Percentiles rank a stretch among this genome's conserved stretches.
phyloP scores from a whole-genome alignment of 192 early-diverging fungal species.

The Martensiomyces pterosporus region DNA sequence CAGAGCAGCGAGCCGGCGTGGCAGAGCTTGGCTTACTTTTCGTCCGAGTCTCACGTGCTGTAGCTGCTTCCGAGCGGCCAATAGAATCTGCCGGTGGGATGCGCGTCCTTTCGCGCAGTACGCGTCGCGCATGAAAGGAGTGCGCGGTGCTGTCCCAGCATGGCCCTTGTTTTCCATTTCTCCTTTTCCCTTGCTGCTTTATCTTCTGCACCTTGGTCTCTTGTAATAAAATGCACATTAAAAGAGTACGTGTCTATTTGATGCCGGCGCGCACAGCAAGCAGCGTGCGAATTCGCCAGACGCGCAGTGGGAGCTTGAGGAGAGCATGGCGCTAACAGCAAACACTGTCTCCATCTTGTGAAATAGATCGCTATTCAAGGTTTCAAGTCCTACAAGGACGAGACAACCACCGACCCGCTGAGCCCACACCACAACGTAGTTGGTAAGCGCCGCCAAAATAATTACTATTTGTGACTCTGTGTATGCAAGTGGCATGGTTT shows the following conservation, averaged over 20 bases:
- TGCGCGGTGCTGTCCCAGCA: not conserved
- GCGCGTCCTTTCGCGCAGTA: no score
- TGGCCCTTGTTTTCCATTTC: not conserved
- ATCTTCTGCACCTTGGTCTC: not conserved
- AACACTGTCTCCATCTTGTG: not conserved
- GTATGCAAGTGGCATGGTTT: no score
- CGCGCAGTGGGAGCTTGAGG: no score
- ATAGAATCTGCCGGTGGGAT: no score
- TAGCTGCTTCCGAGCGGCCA: no score
- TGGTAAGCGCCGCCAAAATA: slow-evolving; percentile 50
- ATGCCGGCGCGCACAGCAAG: no score
- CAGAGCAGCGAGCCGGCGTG: not conserved
- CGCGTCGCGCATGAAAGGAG: no score
- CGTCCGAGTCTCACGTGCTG: not conserved
- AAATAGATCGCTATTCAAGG: slow-evolving; percentile 87
- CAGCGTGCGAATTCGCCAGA: no score
- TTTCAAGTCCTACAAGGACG: slow-evolving; percentile 99
- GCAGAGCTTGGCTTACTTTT: no score
- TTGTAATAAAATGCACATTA: slow-evolving; percentile 3
- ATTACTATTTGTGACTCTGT: no score
- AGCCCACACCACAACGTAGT: slow-evolving; percentile 93
- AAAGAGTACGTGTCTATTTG: no score
- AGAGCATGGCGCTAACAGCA: no score
- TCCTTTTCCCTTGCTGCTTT: not conserved
- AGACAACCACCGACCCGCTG: slow-evolving; percentile 89